Conservation (phyloP, 148 eudicot genomes). For the Euryodendron excelsum region DNA sequence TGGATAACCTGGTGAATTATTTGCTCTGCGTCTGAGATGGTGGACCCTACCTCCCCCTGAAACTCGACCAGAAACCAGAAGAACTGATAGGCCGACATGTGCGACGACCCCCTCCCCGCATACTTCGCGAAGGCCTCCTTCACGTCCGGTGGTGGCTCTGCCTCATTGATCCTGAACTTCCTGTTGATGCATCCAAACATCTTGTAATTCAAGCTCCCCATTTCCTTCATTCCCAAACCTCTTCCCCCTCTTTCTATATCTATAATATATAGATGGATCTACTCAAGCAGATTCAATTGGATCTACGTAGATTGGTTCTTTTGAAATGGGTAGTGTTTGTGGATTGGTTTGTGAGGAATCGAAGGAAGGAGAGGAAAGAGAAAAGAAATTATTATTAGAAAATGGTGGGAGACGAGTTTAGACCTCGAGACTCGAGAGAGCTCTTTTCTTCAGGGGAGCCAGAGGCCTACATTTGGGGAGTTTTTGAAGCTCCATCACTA, state of each 20-base stretch:
- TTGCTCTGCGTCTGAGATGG: slow-evolving; percentile 32
- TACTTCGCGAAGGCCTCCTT: slow-evolving; percentile 50
- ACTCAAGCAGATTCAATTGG: no score
- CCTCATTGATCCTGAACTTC: slow-evolving; percentile 67
- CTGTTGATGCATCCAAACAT: slow-evolving; percentile 75
- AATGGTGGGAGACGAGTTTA: background rate
- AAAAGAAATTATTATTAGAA: background rate
- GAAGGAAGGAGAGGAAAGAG: background rate
- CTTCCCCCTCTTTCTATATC: background rate
- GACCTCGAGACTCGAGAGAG: background rate
- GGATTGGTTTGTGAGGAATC: background rate
- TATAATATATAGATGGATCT: background rate
- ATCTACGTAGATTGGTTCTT: no score
- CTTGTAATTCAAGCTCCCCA: slow-evolving; percentile 45
- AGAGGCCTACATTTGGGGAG: background rate
- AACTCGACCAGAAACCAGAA: slow-evolving; percentile 54
- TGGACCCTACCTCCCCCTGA: slow-evolving; percentile 46
- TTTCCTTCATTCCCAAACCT: background rate
- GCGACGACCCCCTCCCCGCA: slow-evolving; percentile 23
- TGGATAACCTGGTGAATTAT: slow-evolving; percentile 39
- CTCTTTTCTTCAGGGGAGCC: background rate
- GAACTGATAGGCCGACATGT: slow-evolving; percentile 52
- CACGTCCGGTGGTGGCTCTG: slow-evolving; percentile 73
- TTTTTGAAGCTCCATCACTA: background rate
- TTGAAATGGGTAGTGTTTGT: no score